Evolutionary conservation across 768 basidiomycete species (phyloP).

Genomic region (Lactifluus hygrophoroides): DNA sequence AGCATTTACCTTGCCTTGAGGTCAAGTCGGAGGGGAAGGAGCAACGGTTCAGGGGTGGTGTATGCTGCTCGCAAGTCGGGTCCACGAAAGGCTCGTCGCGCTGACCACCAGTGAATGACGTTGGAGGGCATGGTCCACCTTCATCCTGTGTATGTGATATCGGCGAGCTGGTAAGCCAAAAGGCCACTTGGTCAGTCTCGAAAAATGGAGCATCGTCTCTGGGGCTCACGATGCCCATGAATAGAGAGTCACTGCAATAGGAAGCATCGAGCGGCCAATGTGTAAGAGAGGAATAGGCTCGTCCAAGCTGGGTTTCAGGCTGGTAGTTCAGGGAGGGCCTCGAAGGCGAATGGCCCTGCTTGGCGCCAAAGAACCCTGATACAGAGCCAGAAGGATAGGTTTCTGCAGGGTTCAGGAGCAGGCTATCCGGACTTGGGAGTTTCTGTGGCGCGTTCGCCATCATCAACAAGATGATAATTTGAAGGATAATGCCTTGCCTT

Average conservation of each 20-base stretch:
- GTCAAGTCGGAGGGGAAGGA: no score
- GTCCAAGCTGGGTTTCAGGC: background rate
- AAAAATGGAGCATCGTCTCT: background rate
- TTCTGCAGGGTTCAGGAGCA: background rate
- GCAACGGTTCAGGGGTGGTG: no score
- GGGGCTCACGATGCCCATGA: background rate
- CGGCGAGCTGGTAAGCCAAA: background rate
- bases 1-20: background rate
- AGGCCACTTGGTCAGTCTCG: background rate
- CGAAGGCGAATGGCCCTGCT: background rate
- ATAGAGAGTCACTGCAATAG: background rate
- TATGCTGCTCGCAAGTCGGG: background rate
- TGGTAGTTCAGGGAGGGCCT: background rate
- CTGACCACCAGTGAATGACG: no score
- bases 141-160: no score
- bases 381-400: background rate
- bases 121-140: no score
- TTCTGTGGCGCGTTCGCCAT: background rate
- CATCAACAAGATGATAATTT: background rate
- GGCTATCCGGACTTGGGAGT: background rate
- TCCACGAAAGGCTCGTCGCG: background rate
- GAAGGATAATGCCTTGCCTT: background rate
- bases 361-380: background rate
- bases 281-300: background rate
- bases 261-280: background rate